A percentile compares a stretch with the other conserved stretches of the same genome.
These are phyloP conservation scores for Colletotrichum higginsianum DNA, from an alignment of 2,329 filamentous ascomycete genomes.

Conservation along the genomic window DNA sequence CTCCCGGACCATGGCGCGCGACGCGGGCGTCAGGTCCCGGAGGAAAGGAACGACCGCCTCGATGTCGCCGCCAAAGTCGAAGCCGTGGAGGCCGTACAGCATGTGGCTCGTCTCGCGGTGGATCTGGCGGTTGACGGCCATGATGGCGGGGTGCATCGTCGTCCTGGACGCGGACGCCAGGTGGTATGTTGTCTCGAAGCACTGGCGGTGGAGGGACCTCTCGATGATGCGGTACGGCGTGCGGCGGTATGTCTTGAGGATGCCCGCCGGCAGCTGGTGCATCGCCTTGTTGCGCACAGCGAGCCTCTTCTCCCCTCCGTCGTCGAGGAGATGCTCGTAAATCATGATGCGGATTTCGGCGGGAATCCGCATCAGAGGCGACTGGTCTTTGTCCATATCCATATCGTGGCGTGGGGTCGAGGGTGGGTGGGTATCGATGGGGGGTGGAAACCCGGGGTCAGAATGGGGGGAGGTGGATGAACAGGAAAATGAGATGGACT, in stretches of 20 bases:
- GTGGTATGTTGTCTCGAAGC: constrained; percentile 69
- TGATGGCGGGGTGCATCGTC: constrained; percentile 60
- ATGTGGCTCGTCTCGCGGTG: constrained; percentile 70
- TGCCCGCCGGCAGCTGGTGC: constrained; percentile 36
- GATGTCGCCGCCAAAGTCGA: constrained; percentile 72
- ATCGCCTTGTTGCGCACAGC: constrained; percentile 57
- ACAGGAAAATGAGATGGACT: not conserved
- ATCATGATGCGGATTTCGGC: constrained; percentile 61
- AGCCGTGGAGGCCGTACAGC: constrained; percentile 69
- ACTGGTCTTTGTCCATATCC: constrained; percentile 38
- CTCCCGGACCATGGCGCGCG: constrained; percentile 62
- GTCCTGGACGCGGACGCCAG: constrained; percentile 55
- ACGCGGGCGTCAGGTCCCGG: constrained; percentile 65
- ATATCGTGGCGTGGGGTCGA: not conserved
- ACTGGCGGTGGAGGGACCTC: constrained; percentile 56
- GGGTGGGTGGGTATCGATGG: not conserved
- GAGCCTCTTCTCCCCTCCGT: constrained; percentile 55
- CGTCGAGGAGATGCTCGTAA: constrained; percentile 61
- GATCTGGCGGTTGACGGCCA: constrained; percentile 63
- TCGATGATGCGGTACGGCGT: constrained; percentile 60
- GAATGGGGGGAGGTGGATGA: not conserved
- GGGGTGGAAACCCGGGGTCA: not conserved
- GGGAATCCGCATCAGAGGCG: constrained; percentile 51
- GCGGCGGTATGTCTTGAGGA: constrained; percentile 45
- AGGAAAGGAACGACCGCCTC: constrained; percentile 74